Base-by-base conservation (phyloP, 352 stramenopile genomes). In the Globisporangium heterothallicum region DNA sequence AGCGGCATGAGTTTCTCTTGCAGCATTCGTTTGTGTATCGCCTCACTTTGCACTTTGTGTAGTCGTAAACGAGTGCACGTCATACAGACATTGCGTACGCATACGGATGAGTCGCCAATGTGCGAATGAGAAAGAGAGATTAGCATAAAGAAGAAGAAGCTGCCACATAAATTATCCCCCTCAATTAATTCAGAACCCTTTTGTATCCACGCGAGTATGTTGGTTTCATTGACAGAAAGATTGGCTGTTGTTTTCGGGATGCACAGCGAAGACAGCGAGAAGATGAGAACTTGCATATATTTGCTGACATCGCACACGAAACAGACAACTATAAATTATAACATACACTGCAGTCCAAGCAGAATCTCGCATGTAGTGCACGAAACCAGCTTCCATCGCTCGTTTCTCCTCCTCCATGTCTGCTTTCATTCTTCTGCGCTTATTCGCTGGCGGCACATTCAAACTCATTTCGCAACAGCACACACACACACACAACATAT, bases 21-120 rank as follows among this genome's bases (percentile, higher is more conserved):
- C 48, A 87, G 53, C 71, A 93, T 59, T 93, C 83, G 50, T 63
- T 93, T 22, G 78, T 92, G 45, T 93, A 93, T 59, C 74, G 83
- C 42, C 43, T 93, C 29, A 65, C 77, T n/a, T 64, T 86, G 50
- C 80, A 93, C 53, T 93, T 88, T 56, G 75, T 93, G 14, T 91
- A 29, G 22, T n/a, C n/a, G n/a, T n/a, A 25, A 36, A 36, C 2
- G 30, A 36, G 1, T 36, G 30, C 32, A 1, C n/a, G 32, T 18
- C 32, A 38, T n/a, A 18, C 14, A 38, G 32, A n/a, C n/a, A n/a
- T n/a, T n/a, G n/a, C n/a, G n/a, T n/a, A n/a, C n/a, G n/a, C n/a
- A n/a, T n/a, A n/a, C n/a, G n/a, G n/a, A n/a, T n/a, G n/a, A n/a
- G n/a, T n/a, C n/a, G n/a, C n/a, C n/a, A n/a, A n/a, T n/a, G n/a